Conservation (phyloP, 169 alveolate genomes). For the Eimeria necatrix region DNA sequence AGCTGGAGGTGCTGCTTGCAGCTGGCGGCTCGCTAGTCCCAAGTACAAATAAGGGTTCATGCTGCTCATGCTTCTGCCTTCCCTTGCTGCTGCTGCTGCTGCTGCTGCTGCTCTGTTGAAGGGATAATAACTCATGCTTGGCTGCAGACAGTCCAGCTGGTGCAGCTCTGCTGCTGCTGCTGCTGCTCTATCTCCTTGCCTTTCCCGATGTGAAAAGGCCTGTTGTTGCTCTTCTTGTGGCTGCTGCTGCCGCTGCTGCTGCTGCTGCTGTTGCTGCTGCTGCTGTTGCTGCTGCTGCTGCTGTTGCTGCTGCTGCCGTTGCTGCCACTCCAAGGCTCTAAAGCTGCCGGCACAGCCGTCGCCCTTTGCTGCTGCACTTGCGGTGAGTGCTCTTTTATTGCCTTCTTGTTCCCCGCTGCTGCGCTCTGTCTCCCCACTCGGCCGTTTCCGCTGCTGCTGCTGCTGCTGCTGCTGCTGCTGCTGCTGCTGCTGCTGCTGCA, state of each 20-base stretch:
- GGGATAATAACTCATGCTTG: no score
- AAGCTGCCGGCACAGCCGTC: no score
- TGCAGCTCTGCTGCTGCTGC: neutral
- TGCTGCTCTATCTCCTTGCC: neutral
- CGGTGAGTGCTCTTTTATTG: no score
- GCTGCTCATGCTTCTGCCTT: neutral
- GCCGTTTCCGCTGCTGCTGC: neutral
- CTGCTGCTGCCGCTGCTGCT: neutral
- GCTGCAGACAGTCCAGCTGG: neutral
- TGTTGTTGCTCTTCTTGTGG: no score
- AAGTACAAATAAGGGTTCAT: no score
- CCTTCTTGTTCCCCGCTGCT: no score
- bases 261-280: constrained; percentile 1
- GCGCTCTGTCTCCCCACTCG: no score
- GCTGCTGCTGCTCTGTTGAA: neutral
- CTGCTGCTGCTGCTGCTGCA: constrained; percentile 8
- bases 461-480: neutral
- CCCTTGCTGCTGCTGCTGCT: neutral
- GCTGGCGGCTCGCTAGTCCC: no score
- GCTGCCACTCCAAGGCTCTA: neutral
- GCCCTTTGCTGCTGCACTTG: no score
- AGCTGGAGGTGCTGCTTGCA: neutral
- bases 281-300: neutral
- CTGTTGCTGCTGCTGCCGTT: neutral
- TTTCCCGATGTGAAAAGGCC: no score